Evolutionary conservation across 1,284 basidiomycete genomes (phyloP).

Genomic region (Pseudozyma flocculosa): DNA sequence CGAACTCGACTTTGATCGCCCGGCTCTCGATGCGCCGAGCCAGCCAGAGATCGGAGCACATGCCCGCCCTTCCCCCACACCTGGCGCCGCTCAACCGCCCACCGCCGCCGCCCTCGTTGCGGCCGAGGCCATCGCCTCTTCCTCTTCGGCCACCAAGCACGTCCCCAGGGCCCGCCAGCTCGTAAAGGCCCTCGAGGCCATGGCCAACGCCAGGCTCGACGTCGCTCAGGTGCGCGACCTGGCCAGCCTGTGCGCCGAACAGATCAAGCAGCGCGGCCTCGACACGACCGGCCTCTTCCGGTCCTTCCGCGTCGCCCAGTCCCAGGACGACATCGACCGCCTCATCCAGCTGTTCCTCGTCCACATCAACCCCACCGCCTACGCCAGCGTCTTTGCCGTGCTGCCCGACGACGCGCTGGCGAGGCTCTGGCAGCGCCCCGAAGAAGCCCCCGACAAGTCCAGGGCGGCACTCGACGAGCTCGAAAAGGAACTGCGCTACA

Average conservation of each 20-base stretch:
- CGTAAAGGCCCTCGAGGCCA: constrained; percentile 23
- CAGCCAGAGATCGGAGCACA: not conserved
- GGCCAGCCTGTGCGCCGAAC: constrained; percentile 25
- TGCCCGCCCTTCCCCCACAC: too few relatives aligned
- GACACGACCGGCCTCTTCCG: constrained; percentile 46
- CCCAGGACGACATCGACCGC: constrained; percentile 16
- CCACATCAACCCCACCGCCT: constrained; percentile 25
- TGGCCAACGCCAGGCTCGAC: constrained; percentile 28
- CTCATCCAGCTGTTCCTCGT: constrained; percentile 45
- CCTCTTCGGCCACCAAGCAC: constrained; percentile 13
- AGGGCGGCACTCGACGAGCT: constrained; percentile 19
- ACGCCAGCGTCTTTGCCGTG: constrained; percentile 32
- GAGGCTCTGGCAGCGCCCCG: constrained; percentile 3
- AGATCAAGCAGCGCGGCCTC: constrained; percentile 38
- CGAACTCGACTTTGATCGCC: constrained; percentile 21
- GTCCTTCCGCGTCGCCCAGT: constrained; percentile 41
- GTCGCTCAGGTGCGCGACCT: constrained; percentile 16
- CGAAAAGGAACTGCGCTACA: constrained; percentile 34
- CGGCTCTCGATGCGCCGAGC: not conserved
- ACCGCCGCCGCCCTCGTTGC: constrained; percentile 25
- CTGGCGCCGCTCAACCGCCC: not conserved
- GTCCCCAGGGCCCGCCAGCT: constrained; percentile 9
- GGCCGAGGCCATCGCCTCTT: constrained; percentile 20
- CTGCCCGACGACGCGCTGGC: constrained; percentile 20
- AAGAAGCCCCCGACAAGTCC: constrained; percentile 1